A percentile compares a stretch with the other conserved stretches of the same genome.
These are phyloP conservation scores for Malassezia dermatis DNA, from an alignment of 1,284 basidiomycete species.

Conservation along the genomic window DNA sequence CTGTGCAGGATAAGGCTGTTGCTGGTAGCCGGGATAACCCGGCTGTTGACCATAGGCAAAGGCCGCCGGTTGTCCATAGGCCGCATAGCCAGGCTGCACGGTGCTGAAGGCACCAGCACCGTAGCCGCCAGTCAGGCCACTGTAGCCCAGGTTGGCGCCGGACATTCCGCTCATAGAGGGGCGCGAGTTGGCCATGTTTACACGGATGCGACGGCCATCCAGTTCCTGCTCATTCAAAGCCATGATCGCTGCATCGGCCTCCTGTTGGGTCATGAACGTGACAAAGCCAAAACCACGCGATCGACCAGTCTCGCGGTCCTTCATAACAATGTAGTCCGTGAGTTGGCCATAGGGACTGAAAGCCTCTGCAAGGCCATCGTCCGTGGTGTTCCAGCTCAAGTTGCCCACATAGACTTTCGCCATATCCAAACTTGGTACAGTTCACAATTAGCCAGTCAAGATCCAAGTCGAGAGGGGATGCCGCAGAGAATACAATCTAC, in stretches of 20 bases:
- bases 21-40: slow-evolving; percentile 32
- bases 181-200: slow-evolving; percentile 86
- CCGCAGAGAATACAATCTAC: neutral
- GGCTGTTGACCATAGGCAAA: slow-evolving; percentile 26
- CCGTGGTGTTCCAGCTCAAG: slow-evolving; percentile 47
- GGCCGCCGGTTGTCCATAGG: slow-evolving; percentile 26
- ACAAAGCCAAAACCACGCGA: slow-evolving; percentile 88
- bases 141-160: slow-evolving; percentile 30
- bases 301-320: slow-evolving; percentile 89
- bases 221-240: slow-evolving; percentile 81
- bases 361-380: slow-evolving; percentile 45
- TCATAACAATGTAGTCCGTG: slow-evolving; percentile 62
- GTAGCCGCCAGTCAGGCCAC: slow-evolving; percentile 42
- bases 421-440: slow-evolving; percentile 19
- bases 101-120: slow-evolving; percentile 38
- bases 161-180: slow-evolving; percentile 42
- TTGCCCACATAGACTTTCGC: slow-evolving; percentile 48
- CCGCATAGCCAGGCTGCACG: slow-evolving; percentile 27
- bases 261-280: slow-evolving; percentile 50
- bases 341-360: slow-evolving; percentile 46
- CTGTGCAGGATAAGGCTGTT: slow-evolving; percentile 28
- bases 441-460: neutral
- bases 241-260: slow-evolving; percentile 70
- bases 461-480: neutral
- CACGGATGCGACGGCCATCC: slow-evolving; percentile 77